These are phyloP conservation scores for Cucurbita maxima DNA, from an alignment of 306 rosid species.

Conservation along the genomic window DNA sequence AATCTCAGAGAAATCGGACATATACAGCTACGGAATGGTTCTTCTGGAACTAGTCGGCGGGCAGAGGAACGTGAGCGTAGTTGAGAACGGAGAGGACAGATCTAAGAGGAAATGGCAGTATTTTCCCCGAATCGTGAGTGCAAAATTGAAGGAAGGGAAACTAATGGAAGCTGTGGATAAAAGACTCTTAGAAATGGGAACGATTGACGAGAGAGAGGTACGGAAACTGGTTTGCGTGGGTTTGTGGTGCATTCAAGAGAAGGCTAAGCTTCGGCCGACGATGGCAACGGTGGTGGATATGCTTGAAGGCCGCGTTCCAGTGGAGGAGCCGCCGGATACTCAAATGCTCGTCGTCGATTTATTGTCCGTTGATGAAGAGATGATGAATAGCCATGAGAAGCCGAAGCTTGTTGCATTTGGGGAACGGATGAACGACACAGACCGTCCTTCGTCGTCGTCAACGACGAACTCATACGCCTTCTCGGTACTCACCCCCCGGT, in stretches of 20 bases:
- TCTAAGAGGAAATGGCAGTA: constrained; percentile 37
- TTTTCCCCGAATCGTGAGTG: constrained; percentile 54
- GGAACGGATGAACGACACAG: neutral
- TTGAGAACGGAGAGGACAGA: constrained; percentile 20
- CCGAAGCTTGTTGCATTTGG: constrained; percentile 18
- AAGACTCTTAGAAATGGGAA: constrained; percentile 26
- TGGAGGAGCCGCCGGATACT: constrained; percentile 71
- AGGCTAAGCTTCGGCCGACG: constrained; percentile 51
- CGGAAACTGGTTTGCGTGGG: constrained; percentile 45
- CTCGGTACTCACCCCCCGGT: neutral
- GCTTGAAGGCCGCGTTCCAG: constrained; percentile 50
- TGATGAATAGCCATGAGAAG: neutral
- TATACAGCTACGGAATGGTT: constrained; percentile 91
- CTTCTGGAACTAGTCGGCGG: constrained; percentile 76
- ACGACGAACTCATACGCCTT: neutral
- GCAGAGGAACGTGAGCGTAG: constrained; percentile 35
- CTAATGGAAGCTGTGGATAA: constrained; percentile 59
- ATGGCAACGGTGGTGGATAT: constrained; percentile 62
- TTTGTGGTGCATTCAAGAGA: constrained; percentile 87
- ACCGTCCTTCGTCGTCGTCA: neutral
- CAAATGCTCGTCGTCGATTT: constrained; percentile 58
- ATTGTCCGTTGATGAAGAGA: constrained; percentile 30
- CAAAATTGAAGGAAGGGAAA: constrained; percentile 53
- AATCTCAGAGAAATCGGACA: constrained; percentile 64
- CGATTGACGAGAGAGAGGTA: constrained; percentile 48